Evolutionary conservation across 225 moss, liverwort and hornwort genomes (phyloP).

Genomic region (Ulota crispa): DNA sequence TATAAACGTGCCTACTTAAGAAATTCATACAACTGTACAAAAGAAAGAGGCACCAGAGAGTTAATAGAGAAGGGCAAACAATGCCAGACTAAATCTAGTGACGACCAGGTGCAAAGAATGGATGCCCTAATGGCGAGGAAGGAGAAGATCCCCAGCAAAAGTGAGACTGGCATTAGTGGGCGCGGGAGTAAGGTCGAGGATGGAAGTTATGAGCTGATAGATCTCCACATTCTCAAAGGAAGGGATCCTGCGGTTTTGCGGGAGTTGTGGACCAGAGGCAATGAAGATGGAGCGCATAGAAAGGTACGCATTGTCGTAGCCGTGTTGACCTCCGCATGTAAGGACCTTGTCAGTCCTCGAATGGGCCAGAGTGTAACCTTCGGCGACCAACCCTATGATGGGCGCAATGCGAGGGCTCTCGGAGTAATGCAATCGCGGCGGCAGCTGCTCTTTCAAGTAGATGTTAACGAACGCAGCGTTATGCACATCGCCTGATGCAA

Average conservation of each 20-base stretch:
- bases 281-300: constrained; percentile 93
- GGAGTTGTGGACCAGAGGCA: constrained; percentile 78
- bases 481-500: constrained; percentile 61
- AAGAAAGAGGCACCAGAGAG: constrained; percentile 11
- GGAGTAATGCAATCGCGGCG: constrained; percentile 67
- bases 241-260: constrained; percentile 55
- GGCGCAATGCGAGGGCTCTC: constrained; percentile 72
- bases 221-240: constrained; percentile 78
- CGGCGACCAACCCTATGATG: constrained; percentile 76
- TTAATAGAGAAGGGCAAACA: constrained; percentile 14
- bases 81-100: constrained; percentile 14
- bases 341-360: constrained; percentile 33
- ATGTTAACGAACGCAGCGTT: constrained; percentile 72
- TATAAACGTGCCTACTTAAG: neutral
- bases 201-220: constrained; percentile 52
- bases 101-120: constrained; percentile 39
- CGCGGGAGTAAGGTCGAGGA: constrained; percentile 54
- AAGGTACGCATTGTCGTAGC: constrained; percentile 76
- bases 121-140: constrained; percentile 40
- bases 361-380: constrained; percentile 67
- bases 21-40: constrained; percentile 18
- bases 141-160: constrained; percentile 46
- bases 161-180: constrained; percentile 47
- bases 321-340: constrained; percentile 79
- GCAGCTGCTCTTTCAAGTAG: constrained; percentile 90